Percentiles rank a stretch among this genome's conserved stretches.
phyloP scores from a whole-genome alignment of 2,329 filamentous ascomycete genomes.

The Fusarium humuli region DNA sequence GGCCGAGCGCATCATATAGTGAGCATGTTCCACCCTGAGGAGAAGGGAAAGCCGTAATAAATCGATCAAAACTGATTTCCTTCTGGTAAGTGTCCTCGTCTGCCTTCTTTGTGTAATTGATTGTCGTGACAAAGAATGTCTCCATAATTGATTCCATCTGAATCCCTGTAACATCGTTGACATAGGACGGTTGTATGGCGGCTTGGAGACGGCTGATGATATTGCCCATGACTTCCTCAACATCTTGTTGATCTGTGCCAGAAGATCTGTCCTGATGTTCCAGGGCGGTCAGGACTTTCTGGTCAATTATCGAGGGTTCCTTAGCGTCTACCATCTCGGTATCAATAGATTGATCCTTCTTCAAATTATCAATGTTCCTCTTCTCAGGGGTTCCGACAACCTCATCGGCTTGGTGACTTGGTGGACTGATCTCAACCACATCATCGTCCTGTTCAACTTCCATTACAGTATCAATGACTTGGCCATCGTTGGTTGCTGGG shows the following conservation, averaged over 20 bases:
- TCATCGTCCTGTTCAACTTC: slow-evolving; percentile 31
- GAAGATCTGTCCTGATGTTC: slow-evolving; percentile 61
- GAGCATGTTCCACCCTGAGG: slow-evolving; percentile 63
- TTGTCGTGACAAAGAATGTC: slow-evolving; percentile 72
- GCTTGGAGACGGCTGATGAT: slow-evolving; percentile 91
- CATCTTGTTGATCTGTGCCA: slow-evolving; percentile 85
- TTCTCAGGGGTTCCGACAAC: slow-evolving; percentile 9
- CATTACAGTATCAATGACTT: slow-evolving; percentile 45
- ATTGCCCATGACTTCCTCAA: slow-evolving; percentile 94
- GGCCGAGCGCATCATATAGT: slow-evolving; percentile 87
- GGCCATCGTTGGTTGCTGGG: slow-evolving; percentile 30
- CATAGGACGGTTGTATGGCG: slow-evolving; percentile 79
- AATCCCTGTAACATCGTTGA: slow-evolving; percentile 72
- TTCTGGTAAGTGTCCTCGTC: slow-evolving; percentile 55
- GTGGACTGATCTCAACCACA: slow-evolving; percentile 13
- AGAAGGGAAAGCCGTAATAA: slow-evolving; percentile 70
- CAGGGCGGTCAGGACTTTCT: slow-evolving; percentile 59
- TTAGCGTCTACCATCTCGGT: slow-evolving; percentile 49
- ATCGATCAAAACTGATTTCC: slow-evolving; percentile 68
- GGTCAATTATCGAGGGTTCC: slow-evolving; percentile 56
- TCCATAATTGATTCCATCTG: slow-evolving; percentile 85
- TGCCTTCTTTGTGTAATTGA: slow-evolving; percentile 69
- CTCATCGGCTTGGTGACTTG: slow-evolving; percentile 1
- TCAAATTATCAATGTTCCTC: not conserved
- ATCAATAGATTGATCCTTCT: slow-evolving; percentile 25